phyloP scores from a whole-genome alignment of 2,329 filamentous ascomycete genomes.

The Aspergillus ibericus region DNA sequence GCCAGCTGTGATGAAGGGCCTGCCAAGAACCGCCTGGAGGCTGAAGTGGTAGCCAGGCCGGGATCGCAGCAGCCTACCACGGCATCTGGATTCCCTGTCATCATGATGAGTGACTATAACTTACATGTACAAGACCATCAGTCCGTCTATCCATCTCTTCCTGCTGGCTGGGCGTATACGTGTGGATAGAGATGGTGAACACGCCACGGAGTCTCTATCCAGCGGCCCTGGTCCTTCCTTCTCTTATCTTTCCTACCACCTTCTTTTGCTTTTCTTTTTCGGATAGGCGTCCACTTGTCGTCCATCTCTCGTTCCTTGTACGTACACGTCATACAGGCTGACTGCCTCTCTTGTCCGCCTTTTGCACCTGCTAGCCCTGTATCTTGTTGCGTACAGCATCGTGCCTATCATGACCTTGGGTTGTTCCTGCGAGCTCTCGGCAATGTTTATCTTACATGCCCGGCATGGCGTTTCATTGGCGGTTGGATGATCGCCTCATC shows the following conservation, averaged over 20 bases:
- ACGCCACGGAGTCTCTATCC: background rate
- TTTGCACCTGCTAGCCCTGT: background rate
- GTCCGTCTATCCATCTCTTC: slow-evolving; percentile 13
- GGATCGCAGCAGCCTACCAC: slow-evolving; percentile 15
- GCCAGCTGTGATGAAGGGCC: slow-evolving; percentile 12
- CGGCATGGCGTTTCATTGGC: background rate
- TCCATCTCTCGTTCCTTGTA: background rate
- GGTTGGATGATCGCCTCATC: background rate
- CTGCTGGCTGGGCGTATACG: slow-evolving; percentile 22
- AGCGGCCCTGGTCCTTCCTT: background rate
- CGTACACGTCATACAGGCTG: background rate
- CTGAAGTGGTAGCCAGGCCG: slow-evolving; percentile 16
- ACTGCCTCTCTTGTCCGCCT: background rate
- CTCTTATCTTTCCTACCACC: background rate
- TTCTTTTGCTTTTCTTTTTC: background rate
- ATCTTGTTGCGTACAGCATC: background rate
- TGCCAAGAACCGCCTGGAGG: slow-evolving; percentile 18
- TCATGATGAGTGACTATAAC: slow-evolving; percentile 27
- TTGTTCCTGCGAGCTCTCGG: background rate
- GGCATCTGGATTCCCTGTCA: slow-evolving; percentile 20
- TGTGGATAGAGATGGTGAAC: slow-evolving; percentile 13
- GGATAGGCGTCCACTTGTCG: background rate
- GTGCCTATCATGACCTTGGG: background rate
- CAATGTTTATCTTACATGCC: background rate
- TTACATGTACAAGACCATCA: slow-evolving; percentile 26